These are phyloP conservation scores for Fusarium oxysporum DNA, from an alignment of 2,329 filamentous ascomycete genomes.

Conservation along the genomic window DNA sequence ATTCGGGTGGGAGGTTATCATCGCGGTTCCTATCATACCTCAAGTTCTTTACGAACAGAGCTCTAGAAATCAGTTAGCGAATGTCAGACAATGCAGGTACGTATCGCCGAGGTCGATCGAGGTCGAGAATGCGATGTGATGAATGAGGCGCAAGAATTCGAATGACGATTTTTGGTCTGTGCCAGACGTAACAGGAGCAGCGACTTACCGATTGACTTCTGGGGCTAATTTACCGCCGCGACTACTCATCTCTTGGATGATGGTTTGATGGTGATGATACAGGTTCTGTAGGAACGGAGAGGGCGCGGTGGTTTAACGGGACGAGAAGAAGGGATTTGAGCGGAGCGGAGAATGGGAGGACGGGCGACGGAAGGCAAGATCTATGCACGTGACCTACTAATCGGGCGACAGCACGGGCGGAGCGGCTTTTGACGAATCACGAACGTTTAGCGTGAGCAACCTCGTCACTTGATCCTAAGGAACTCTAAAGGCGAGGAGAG, in stretches of 20 bases:
- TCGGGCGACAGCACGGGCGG: constrained; percentile 17
- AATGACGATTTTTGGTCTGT: constrained; percentile 23
- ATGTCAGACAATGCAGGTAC: constrained; percentile 4
- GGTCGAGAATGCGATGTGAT: constrained; percentile 20
- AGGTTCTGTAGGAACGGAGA: constrained; percentile 47
- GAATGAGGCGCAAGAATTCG: constrained; percentile 20
- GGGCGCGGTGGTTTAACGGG: constrained; percentile 44
- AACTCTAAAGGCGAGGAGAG: not conserved
- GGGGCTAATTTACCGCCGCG: constrained; percentile 96
- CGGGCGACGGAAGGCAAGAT: constrained; percentile 42
- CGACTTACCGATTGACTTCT: constrained; percentile 91
- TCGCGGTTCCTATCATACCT: constrained; percentile 68
- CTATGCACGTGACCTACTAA: constrained; percentile 45
- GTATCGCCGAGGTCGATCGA: not conserved
- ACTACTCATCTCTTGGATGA: constrained; percentile 90
- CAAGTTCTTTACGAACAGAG: constrained; percentile 99
- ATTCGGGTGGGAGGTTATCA: constrained; percentile 17
- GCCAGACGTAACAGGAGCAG: constrained; percentile 6
- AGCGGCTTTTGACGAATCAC: constrained; percentile 19
- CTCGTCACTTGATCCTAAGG: constrained; percentile 33
- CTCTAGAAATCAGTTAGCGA: constrained; percentile 68
- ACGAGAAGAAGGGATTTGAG: constrained; percentile 44
- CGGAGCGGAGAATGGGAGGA: constrained; percentile 47
- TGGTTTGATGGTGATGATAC: constrained; percentile 48
- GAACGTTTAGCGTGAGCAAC: constrained; percentile 33